These are phyloP conservation scores for Geotrichum phurueaensis DNA, from an alignment of 1,139 yeast species.

Conservation along the genomic window DNA sequence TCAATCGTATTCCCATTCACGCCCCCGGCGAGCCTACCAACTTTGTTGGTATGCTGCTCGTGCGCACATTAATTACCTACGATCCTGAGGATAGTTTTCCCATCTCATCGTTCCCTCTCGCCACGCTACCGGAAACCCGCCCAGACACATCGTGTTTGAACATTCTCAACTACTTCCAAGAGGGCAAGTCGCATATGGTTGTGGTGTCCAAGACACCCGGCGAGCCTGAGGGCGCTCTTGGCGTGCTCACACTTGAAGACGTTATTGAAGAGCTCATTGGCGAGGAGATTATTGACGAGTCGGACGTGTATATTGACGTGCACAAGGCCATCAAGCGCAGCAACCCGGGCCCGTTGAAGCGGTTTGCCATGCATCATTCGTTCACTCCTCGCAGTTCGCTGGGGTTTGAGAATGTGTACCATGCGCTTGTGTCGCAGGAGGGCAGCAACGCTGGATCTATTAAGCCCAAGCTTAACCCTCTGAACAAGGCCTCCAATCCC, in stretches of 20 bases:
- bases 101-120: slow-evolving; percentile 87
- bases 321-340: slow-evolving; percentile 71
- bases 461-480: slow-evolving; percentile 35
- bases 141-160: slow-evolving; percentile 89
- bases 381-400: slow-evolving; percentile 23
- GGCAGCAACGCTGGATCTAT: neutral
- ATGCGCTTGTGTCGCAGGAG: slow-evolving; percentile 19
- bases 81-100: slow-evolving; percentile 96
- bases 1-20: slow-evolving; percentile 93
- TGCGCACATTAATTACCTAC: slow-evolving; percentile 84
- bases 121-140: slow-evolving; percentile 91
- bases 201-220: slow-evolving; percentile 87
- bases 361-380: slow-evolving; percentile 36
- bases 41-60: slow-evolving; percentile 91
- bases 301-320: slow-evolving; percentile 91
- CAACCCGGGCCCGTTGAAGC: slow-evolving; percentile 79
- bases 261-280: slow-evolving; percentile 97
- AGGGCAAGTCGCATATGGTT: slow-evolving; percentile 97
- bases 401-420: slow-evolving; percentile 25
- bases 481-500: slow-evolving; percentile 78
- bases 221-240: slow-evolving; percentile 77
- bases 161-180: slow-evolving; percentile 92
- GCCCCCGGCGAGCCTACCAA: slow-evolving; percentile 83
- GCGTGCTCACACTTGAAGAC: slow-evolving; percentile 90
- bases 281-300: slow-evolving; percentile 94